These are phyloP conservation scores for Hypoxylon fragiforme DNA, from an alignment of 495 filamentous ascomycete genomes.

Conservation along the genomic window DNA sequence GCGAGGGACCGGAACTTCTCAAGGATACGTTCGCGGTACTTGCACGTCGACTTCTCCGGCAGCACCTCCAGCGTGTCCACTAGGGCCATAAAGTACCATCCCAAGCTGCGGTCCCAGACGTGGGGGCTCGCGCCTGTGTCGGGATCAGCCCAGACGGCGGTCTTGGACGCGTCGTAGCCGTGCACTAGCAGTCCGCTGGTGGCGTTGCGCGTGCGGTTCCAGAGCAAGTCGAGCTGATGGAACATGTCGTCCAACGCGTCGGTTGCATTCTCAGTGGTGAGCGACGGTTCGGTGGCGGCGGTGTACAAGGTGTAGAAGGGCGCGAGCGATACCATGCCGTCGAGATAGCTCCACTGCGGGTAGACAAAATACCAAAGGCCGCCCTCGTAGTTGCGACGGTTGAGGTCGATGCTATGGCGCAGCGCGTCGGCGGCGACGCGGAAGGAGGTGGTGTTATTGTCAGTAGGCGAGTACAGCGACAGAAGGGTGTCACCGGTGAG, in stretches of 20 bases:
- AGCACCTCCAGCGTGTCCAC: constrained; percentile 58
- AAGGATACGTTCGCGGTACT: constrained; percentile 40
- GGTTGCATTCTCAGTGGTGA: constrained; percentile 14
- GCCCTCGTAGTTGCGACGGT: constrained; percentile 43
- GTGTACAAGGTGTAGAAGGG: constrained; percentile 42
- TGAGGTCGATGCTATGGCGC: constrained; percentile 43
- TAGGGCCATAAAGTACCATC: constrained; percentile 64
- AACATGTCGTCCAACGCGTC: constrained; percentile 46
- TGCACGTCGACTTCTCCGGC: constrained; percentile 32
- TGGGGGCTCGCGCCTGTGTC: constrained; percentile 58
- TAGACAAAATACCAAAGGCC: constrained; percentile 53
- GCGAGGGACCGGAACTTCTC: too few relatives aligned
- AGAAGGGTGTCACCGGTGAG: constrained; percentile 43
- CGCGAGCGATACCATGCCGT: constrained; percentile 50
- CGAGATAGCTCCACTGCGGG: constrained; percentile 53
- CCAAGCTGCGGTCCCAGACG: constrained; percentile 62
- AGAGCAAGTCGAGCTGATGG: constrained; percentile 55
- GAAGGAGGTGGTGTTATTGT: constrained; percentile 30
- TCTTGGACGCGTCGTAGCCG: constrained; percentile 59
- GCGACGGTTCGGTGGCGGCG: constrained; percentile 13
- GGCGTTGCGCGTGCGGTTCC: constrained; percentile 50
- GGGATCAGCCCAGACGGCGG: constrained; percentile 58
- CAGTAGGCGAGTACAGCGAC: constrained; percentile 36
- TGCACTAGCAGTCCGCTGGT: constrained; percentile 55
- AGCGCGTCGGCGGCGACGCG: constrained; percentile 39